phyloP scores from a whole-genome alignment of 306 rosid genomes.

The Oemleria cerasiformis region DNA sequence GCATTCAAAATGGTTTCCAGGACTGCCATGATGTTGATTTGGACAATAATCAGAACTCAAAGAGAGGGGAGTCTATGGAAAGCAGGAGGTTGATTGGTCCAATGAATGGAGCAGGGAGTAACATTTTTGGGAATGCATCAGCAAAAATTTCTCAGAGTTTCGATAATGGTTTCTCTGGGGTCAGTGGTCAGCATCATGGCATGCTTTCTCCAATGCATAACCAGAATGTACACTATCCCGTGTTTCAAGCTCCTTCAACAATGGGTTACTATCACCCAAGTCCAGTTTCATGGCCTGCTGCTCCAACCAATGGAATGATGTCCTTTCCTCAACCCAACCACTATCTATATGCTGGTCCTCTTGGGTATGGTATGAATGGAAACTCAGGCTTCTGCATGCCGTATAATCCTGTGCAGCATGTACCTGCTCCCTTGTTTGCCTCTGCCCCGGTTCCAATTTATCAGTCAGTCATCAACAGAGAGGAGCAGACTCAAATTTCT shows the following conservation, averaged over 20 bases:
- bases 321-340: constrained; percentile 66
- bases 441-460: constrained; percentile 62
- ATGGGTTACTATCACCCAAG: constrained; percentile 81
- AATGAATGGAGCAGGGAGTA: constrained; percentile 40
- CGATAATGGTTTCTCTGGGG: constrained; percentile 50
- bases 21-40: constrained; percentile 35
- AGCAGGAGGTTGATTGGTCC: constrained; percentile 29
- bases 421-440: constrained; percentile 52
- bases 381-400: constrained; percentile 77
- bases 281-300: constrained; percentile 85
- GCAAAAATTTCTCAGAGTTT: constrained; percentile 35
- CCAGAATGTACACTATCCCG: constrained; percentile 66
- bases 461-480: constrained; percentile 54
- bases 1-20: constrained; percentile 47
- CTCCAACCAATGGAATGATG: constrained; percentile 62
- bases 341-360: constrained; percentile 67
- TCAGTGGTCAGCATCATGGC: constrained; percentile 58
- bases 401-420: constrained; percentile 76
- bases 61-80: constrained; percentile 35
- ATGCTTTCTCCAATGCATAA: constrained; percentile 48
- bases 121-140: constrained; percentile 32
- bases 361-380: constrained; percentile 77
- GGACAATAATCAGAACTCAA: constrained; percentile 36
- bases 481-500: constrained; percentile 40
- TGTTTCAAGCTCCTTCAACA: constrained; percentile 68